A percentile compares a stretch with the other conserved stretches of the same genome.
phyloP scores from a whole-genome alignment of 352 stramenopile genomes.

The Globisporangium polare region DNA sequence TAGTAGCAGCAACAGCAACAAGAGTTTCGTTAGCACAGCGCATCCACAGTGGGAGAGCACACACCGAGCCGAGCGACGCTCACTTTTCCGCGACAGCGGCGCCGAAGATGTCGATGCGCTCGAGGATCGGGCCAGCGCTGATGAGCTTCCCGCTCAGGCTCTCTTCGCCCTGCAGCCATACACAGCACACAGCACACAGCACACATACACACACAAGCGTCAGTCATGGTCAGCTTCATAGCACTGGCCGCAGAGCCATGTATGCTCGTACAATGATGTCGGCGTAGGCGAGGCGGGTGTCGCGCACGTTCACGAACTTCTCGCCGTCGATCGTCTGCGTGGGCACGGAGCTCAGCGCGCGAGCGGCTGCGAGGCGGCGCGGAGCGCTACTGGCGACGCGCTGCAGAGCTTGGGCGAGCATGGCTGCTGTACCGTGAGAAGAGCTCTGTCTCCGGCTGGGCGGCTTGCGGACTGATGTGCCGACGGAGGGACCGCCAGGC shows the following conservation, averaged over 20 bases:
- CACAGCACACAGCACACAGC: too few relatives aligned
- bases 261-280: conserved; percentile 47
- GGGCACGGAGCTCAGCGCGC: conserved; percentile 23
- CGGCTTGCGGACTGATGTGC: conserved; percentile 5
- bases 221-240: background rate
- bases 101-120: conserved; percentile 60
- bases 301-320: conserved; percentile 37
- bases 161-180: conserved; percentile 34
- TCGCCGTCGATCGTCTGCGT: conserved; percentile 27
- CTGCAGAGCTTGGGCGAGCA: conserved; percentile 9
- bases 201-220: background rate
- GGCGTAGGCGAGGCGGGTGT: conserved; percentile 51
- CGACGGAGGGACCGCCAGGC: background rate
- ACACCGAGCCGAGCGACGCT: background rate
- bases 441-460: background rate
- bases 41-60: background rate
- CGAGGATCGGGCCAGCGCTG: conserved; percentile 43
- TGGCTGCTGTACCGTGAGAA: background rate
- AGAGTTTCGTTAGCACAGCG: background rate
- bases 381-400: background rate
- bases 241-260: background rate
- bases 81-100: conserved; percentile 63
- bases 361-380: background rate
- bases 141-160: conserved; percentile 48
- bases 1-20: background rate